These are phyloP conservation scores for Apostasia shenzhenica DNA, from an alignment of 106 monocot genomes.

Conservation along the genomic window DNA sequence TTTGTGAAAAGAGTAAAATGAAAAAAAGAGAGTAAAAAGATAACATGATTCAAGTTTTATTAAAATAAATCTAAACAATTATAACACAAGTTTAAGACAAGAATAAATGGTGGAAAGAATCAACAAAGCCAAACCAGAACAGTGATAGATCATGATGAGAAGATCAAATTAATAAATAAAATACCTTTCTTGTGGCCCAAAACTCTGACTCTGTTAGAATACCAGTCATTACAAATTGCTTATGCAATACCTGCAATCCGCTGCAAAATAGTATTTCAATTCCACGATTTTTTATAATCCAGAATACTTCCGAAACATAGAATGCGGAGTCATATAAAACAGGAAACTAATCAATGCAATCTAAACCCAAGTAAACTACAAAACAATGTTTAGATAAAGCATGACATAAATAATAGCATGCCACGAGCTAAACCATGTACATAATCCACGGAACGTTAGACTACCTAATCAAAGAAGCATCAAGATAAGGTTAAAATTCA, in stretches of 20 bases:
- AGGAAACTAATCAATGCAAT: background rate
- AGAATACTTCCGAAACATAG: background rate
- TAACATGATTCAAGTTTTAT: background rate
- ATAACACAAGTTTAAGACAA: too few relatives aligned
- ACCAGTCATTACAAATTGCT: conserved; percentile 70
- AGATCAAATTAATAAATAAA: background rate
- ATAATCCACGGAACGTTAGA: too few relatives aligned
- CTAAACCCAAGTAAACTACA: background rate
- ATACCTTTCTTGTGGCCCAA: conserved; percentile 95
- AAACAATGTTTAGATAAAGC: background rate
- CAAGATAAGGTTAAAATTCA: too few relatives aligned
- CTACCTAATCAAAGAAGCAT: too few relatives aligned
- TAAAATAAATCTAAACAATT: too few relatives aligned
- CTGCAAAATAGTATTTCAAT: conserved; percentile 33
- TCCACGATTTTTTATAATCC: background rate
- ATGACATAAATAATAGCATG: background rate
- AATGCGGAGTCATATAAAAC: background rate
- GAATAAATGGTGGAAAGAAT: too few relatives aligned
- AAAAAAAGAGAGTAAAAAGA: background rate
- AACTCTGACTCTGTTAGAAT: conserved; percentile 88
- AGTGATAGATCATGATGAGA: too few relatives aligned
- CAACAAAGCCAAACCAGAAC: too few relatives aligned
- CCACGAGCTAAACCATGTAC: too few relatives aligned
- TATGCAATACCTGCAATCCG: conserved; percentile 91
- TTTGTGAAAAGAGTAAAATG: conserved; percentile 9